Conservation (phyloP, 108 stramenopile species). For the Stephanodiscus triporus region DNA sequence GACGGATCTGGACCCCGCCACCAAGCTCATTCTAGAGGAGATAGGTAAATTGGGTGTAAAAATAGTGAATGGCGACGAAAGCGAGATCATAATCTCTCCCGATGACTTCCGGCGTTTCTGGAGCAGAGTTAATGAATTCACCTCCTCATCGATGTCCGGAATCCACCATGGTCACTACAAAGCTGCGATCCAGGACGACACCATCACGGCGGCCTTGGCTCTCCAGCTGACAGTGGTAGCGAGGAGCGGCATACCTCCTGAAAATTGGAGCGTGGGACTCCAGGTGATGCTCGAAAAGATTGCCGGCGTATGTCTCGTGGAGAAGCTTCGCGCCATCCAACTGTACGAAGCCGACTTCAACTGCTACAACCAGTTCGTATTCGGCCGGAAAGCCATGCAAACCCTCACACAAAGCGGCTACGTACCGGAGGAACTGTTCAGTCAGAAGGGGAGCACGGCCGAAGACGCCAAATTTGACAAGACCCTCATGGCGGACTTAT, state of each 20-base stretch:
- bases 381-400: too few species aligned
- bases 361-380: too few species aligned
- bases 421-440: too few species aligned
- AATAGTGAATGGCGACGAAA: background rate
- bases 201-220: background rate
- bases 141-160: background rate
- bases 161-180: background rate
- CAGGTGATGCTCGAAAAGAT: conserved; percentile 1
- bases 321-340: background rate
- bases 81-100: background rate
- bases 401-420: too few species aligned
- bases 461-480: too few species aligned
- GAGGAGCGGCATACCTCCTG: background rate
- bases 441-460: too few species aligned
- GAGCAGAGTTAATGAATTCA: background rate
- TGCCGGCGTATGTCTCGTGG: background rate
- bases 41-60: background rate
- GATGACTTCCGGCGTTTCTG: background rate
- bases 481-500: too few species aligned
- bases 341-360: too few species aligned
- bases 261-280: background rate
- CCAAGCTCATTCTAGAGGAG: background rate
- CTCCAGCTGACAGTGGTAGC: background rate
- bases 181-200: background rate
- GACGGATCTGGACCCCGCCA: background rate